Evolutionary conservation across 2,329 filamentous ascomycete genomes (phyloP), one percentile per base, ranked within the genome.

Genomic region (Xylariaceae sp.): DNA sequence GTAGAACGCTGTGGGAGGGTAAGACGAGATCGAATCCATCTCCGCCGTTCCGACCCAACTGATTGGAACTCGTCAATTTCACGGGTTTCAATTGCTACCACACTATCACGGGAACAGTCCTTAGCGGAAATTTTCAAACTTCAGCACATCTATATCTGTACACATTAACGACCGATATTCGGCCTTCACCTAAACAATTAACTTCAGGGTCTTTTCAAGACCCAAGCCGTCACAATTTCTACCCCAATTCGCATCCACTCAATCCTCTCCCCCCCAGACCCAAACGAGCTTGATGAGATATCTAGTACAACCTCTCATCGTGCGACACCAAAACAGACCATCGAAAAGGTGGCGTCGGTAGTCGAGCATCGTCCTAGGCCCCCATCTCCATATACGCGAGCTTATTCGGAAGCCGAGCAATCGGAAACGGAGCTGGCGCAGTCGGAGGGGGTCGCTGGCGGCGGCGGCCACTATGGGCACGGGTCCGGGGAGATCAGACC

Each of bases 191-290:
- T n/a, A n/a, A n/a, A n/a, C n/a, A n/a, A n/a, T n/a, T n/a, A n/a
- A 53, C 40, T 53, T 48, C 50, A 48, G 64, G 65, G 64, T 69
- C 62, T 67, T 43, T 58, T 42, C 47, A 59, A 61, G 70, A 67
- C 68, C 67, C 64, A 67, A 54, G n/a, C 65, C 70, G 71, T 58
- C 70, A 75, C 67, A 54, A 75, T 75, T 71, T 67, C 71, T 55
- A 73, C 70, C 50, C 71, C 71, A 66, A 64, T 74, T 53, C 68
- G 72, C 56, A 75, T 76, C 49, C 66, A 75, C 59, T 74, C 73
- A 38, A 75, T 77, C 60, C 65, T 76, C 61, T 74, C 73, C 48
- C 69, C 71, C 48, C 60, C 65, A 49, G 66, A 72, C 50, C 67
- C 63, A 44, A 63, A 67, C 50, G 68, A 68, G 49, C 40, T 61